These are phyloP conservation scores for Saprolegnia diclina DNA, from an alignment of 352 stramenopile species.

Conservation along the genomic window DNA sequence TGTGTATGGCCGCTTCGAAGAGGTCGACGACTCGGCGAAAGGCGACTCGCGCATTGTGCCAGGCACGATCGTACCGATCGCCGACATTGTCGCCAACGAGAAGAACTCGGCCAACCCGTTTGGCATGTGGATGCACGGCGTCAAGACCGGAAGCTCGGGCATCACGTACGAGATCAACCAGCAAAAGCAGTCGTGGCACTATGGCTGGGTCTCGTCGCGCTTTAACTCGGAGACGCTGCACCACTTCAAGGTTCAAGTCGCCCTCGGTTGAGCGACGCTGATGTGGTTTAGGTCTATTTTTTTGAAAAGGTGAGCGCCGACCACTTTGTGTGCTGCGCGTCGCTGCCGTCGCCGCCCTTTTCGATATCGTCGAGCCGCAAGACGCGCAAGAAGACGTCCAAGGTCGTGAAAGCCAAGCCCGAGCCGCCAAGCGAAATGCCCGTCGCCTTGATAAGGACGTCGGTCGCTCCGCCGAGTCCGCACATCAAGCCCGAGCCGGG, in stretches of 20 bases:
- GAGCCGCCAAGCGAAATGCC: not conserved
- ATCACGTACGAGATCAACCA: slow-evolving; percentile 24
- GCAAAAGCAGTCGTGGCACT: slow-evolving; percentile 67
- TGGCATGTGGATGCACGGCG: slow-evolving; percentile 26
- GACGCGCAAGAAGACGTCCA: slow-evolving; percentile 48
- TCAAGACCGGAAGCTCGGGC: not conserved
- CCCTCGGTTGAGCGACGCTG: slow-evolving; percentile 35
- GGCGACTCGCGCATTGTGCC: not conserved
- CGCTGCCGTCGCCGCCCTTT: slow-evolving; percentile 58
- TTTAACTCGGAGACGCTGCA: slow-evolving; percentile 83
- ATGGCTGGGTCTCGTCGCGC: slow-evolving; percentile 80
- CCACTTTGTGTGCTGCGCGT: slow-evolving; percentile 40
- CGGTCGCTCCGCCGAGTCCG: not conserved
- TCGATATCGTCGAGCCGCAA: slow-evolving; percentile 78
- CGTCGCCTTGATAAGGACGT: not conserved
- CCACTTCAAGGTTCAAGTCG: slow-evolving; percentile 63
- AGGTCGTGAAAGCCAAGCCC: not conserved
- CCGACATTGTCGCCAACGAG: slow-evolving; percentile 17
- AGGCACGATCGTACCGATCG: not conserved
- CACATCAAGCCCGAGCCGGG: not conserved
- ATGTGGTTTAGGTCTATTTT: slow-evolving; percentile 21
- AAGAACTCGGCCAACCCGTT: slow-evolving; percentile 24
- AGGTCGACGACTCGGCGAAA: slow-evolving; percentile 9
- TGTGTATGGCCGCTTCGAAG: slow-evolving; percentile 27
- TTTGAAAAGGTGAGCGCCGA: slow-evolving; percentile 27